phyloP scores from a whole-genome alignment of 306 rosid species.

The Castanea crenata region DNA sequence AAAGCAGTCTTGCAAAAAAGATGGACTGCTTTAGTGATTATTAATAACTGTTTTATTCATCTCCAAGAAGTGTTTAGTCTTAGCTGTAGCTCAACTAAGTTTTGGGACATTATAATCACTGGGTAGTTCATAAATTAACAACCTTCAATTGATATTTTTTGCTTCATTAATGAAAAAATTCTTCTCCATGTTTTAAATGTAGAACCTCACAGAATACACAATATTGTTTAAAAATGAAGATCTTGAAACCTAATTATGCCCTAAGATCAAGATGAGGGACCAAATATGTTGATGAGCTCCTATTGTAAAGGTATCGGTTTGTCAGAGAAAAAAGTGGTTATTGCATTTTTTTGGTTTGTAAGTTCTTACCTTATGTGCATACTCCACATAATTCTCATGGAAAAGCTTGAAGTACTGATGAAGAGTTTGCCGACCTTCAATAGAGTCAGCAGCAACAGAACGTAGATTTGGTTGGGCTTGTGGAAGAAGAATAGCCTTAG shows the following conservation, averaged over 20 bases:
- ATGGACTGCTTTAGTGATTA: neutral
- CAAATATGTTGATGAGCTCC: neutral
- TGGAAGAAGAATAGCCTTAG: constrained; percentile 77
- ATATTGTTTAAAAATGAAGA: neutral
- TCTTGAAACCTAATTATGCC: neutral
- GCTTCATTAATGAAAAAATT: neutral
- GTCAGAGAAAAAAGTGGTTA: neutral
- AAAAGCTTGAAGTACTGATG: constrained; percentile 93
- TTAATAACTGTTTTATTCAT: neutral
- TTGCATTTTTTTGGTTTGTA: constrained; percentile 5
- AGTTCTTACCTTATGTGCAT: constrained; percentile 81
- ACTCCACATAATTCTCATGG: constrained; percentile 91
- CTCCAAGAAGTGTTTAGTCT: neutral
- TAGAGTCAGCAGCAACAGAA: constrained; percentile 83
- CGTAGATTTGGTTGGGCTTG: constrained; percentile 70
- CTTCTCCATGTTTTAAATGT: neutral
- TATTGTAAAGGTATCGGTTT: neutral
- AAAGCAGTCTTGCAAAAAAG: neutral
- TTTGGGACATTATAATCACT: neutral
- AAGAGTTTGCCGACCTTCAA: constrained; percentile 86
- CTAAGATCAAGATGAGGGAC: neutral
- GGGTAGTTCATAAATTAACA: neutral
- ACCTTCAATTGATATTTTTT: neutral
- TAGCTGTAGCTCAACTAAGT: neutral
- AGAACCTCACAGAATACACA: neutral